Base-by-base conservation (phyloP, 164 flowering plant species). In the Sedum album region DNA sequence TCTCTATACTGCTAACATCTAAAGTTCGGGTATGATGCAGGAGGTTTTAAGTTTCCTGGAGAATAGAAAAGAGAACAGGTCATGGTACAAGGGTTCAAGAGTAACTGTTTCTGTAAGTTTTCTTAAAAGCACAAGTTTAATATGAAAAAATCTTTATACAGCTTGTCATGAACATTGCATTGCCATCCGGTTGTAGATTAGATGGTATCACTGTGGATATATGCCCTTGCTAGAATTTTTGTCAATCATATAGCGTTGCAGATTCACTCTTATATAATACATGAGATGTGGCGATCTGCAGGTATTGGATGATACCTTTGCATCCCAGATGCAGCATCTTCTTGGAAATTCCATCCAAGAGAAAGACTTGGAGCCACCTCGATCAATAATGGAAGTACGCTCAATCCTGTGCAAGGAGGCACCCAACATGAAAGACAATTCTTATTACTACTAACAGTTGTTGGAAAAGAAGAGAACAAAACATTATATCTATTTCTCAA, bases 321-420 rank as follows among this genome's bases (percentile, higher is more conserved):
- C 90, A 48, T 90, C 98, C n/a, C 94, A 90, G 76, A 81, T 92
- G 89, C 96, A 92, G 73, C 89, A 85, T 73, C 75, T 90, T 17
- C 81, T 88, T 6, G 98, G 98, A 14, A 87, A 44, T 11, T 44
- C 48, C 48, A 44, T 44, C 48, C 48, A 44, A 18, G 48, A 44
- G 3, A 44, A 44, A 44, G 48, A 44, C 20, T 18, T 15, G 1
- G 48, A 44, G 20, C 48, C 48, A 44, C 20, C 48, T 15, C 48
- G 48, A 4, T 17, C 17, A 35, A 17, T 44, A 44, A 44, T 44
- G 20, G 48, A 44, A 44, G 48, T 14, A 4, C 48, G 0, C 48
- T 44, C 17, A 13, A 44, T 44, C n/a, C 15, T 44, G 48, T 44
- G 48, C 48, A 41, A 41, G 46, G 48, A 44, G 48, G 48, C 48